Base-by-base conservation (phyloP, 208 protist species). In the Novymonas esmeraldas region DNA sequence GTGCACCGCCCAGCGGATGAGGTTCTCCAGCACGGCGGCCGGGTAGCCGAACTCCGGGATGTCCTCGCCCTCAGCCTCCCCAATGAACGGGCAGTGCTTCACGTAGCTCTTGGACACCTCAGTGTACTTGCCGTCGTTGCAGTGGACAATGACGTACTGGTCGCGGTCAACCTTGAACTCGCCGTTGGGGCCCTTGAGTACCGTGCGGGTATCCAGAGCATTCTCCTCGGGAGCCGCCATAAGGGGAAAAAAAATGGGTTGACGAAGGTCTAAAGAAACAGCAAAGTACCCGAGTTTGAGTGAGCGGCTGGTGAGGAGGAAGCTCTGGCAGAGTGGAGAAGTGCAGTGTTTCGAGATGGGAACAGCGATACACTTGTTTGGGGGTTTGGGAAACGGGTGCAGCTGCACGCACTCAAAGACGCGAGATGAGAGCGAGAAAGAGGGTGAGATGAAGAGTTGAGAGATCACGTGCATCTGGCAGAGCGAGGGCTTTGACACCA, bases 101-200 rank as follows among this genome's bases (percentile, higher is more conserved):
- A 52, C 44, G 24, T 77, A 48, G 6, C 46, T 38, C 60, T 86
- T 84, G 34, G 79, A 70, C 2, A 92, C 73, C 14, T 78, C 52
- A 6, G 87, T 45, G 52, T 76, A 77, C 54, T 89, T 86, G n/a
- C 73, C 79, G 55, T 92, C 89, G 29, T 73, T 76, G 50, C 84
- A 91, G 26, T 86, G 71, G 11, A 94, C 79, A 45, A 84, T 62
- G 11, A 70, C 54, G 34, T 73, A 57, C 22, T 50, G 16, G 28
- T 58, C 38, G 20, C 65, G 70, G 52, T 81, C 56, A 4, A 72
- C 51, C 20, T 71, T 83, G 58, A 76, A 78, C 29, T 79, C 68
- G 41, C 71, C 76, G 48, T 73, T 77, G 36, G 61, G 58, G 22
- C 73, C 76, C 50, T 73, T 77, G 13, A 79, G 60, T 34, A 79